Percentiles rank a stretch among this genome's conserved stretches.
Conservation (phyloP, 176 grass and related monocot genomes). For the Zea luxurians region DNA sequence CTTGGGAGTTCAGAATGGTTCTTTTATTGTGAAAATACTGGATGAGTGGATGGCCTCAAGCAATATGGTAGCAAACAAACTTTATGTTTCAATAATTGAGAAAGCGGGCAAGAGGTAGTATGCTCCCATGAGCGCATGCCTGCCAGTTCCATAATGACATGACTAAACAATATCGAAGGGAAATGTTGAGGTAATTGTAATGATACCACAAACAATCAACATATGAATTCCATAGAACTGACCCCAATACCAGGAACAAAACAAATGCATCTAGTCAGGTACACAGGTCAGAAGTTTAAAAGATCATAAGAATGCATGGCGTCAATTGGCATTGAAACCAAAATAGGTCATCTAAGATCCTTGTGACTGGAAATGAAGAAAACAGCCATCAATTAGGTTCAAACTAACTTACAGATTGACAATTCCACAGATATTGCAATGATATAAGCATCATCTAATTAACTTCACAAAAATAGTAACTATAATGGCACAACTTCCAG, state of each 20-base stretch:
- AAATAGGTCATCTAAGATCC: not conserved
- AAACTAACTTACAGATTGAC: not conserved
- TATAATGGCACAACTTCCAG: not conserved
- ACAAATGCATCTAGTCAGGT: not conserved
- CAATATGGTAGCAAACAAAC: not conserved
- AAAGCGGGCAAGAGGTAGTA: not conserved
- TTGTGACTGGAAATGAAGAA: not conserved
- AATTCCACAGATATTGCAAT: not conserved
- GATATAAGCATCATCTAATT: not conserved
- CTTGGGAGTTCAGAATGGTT: constrained; percentile 2
- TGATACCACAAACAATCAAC: not conserved
- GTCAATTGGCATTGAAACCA: not conserved
- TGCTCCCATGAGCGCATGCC: not conserved
- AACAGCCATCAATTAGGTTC: not conserved
- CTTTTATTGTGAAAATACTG: not conserved
- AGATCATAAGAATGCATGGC: not conserved
- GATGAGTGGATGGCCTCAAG: not conserved
- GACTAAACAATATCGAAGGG: not conserved
- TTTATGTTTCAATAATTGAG: constrained; percentile 13
- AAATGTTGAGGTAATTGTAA: not conserved
- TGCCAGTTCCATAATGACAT: not conserved
- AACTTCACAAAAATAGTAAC: not conserved
- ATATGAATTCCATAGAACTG: not conserved
- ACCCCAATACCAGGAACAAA: not conserved
- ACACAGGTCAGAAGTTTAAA: not conserved